phyloP scores from a whole-genome alignment of 768 basidiomycete species.

The Lactifluus volemus region DNA sequence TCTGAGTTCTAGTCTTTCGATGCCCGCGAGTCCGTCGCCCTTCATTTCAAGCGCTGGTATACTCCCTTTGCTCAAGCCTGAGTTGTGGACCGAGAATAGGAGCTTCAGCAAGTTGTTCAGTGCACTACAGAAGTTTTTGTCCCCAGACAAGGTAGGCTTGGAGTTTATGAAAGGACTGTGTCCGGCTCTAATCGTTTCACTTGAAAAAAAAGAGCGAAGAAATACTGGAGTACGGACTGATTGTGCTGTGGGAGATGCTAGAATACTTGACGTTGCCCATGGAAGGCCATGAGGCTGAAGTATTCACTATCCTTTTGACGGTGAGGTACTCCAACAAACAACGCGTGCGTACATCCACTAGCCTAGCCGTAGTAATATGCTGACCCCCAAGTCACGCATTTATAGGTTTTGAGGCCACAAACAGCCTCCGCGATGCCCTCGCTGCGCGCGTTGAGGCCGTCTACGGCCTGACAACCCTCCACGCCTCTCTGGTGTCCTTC shows the following conservation, averaged over 20 bases:
- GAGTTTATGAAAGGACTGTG: background rate
- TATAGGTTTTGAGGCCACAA: conserved; percentile 77
- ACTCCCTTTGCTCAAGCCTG: conserved; percentile 37
- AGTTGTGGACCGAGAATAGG: conserved; percentile 67
- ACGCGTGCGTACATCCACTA: conserved; percentile 40
- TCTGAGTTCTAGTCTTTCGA: conserved; percentile 41
- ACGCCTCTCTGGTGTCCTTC: conserved; percentile 62
- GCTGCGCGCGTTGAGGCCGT: conserved; percentile 70
- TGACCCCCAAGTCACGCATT: background rate
- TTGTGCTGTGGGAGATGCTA: conserved; percentile 77
- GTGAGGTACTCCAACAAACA: conserved; percentile 65
- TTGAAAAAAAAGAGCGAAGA: conserved; percentile 48
- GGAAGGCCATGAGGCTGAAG: conserved; percentile 71
- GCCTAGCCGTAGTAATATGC: background rate
- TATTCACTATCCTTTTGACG: conserved; percentile 62
- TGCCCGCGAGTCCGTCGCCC: conserved; percentile 51
- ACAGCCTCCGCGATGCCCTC: conserved; percentile 68
- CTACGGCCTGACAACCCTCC: conserved; percentile 77
- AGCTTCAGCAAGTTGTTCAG: conserved; percentile 63
- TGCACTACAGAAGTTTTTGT: conserved; percentile 54
- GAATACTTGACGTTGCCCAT: conserved; percentile 63
- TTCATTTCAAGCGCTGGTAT: conserved; percentile 35
- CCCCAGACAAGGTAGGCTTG: conserved; percentile 48
- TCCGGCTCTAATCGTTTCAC: conserved; percentile 11
- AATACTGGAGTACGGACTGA: conserved; percentile 67